Evolutionary conservation across 1,284 basidiomycete genomes (phyloP).

Genomic region (Malassezia globosa): DNA sequence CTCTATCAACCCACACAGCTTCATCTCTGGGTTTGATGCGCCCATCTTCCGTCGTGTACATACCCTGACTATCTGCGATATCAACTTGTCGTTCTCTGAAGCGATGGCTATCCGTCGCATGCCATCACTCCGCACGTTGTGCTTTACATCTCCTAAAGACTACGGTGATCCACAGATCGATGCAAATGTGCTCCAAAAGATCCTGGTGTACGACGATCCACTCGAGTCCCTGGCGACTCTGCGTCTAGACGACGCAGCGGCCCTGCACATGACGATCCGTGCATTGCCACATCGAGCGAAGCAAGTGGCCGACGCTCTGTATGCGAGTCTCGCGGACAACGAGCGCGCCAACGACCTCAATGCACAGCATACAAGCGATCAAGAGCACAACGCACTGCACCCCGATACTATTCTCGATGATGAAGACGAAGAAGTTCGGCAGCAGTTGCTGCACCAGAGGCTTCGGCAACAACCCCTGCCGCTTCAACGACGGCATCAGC

Average conservation of each 20-base stretch:
- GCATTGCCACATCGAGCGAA: not conserved
- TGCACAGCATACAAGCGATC: too few relatives aligned
- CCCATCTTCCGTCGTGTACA: conserved; percentile 36
- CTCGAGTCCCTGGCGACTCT: conserved; percentile 2
- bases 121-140: conserved; percentile 27
- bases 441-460: too few relatives aligned
- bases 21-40: conserved; percentile 36
- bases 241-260: not conserved
- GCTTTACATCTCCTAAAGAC: conserved; percentile 35
- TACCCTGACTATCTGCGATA: conserved; percentile 32
- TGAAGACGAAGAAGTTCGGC: too few relatives aligned
- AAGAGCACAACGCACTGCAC: too few relatives aligned
- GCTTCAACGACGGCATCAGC: too few relatives aligned
- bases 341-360: too few relatives aligned
- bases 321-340: not conserved
- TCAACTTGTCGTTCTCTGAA: conserved; percentile 38
- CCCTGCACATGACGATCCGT: not conserved
- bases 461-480: too few relatives aligned
- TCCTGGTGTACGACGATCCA: conserved; percentile 15
- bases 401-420: too few relatives aligned
- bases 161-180: conserved; percentile 33
- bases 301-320: not conserved
- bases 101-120: conserved; percentile 34
- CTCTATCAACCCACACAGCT: conserved; percentile 42
- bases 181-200: conserved; percentile 21